Evolutionary conservation across 495 filamentous ascomycete genomes (phyloP), one percentile per base, ranked within the genome.

Genomic region (Coniosporium apollinis): DNA sequence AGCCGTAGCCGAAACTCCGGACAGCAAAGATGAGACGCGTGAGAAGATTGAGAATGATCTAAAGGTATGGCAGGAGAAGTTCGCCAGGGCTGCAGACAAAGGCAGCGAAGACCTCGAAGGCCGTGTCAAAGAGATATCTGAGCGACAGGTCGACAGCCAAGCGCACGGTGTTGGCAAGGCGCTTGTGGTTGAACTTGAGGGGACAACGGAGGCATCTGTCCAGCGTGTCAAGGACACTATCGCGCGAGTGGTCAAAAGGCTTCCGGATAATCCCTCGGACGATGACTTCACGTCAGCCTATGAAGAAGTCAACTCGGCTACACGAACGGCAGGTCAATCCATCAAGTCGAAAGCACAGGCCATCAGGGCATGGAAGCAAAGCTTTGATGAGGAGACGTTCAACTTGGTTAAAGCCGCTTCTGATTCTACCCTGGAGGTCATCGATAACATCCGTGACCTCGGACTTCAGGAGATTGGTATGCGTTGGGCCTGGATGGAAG

Each of bases 401-500:
- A 59, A 60, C 9, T 66, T 82, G 11, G 75, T 93, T 28, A 70
- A 67, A 34, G 67, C 74, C 24, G 81, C 84, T 6, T 70, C 84
- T n/a, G 58, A 82, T 38, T 78, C 75, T 15, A 92, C 86, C 5
- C 69, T 96, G 18, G 66, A 71, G 37, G 79, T 91, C 22, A 66
- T 99, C 22, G 81, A 89, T 43, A 66, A 70, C 34, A 84, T 94
- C 37, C 71, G 82, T 15, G 84, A 94, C 43, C 64, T 94, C 5
- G 84, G 85, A 2, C 65, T 99, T 5, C 84, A 94, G 49, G 87
- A 94, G 49, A 82, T 99, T 36, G 91, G 91, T 26, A 86, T 91
- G 71, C 82, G 89, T 39, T 99, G 91, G 86, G 85, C 86, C 1
- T 91, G 82, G 78, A 92, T 82, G 67, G 87, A 94, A 34, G 79